Conservation (phyloP, 768 basidiomycete genomes). For the Leccinum barrowsii region DNA sequence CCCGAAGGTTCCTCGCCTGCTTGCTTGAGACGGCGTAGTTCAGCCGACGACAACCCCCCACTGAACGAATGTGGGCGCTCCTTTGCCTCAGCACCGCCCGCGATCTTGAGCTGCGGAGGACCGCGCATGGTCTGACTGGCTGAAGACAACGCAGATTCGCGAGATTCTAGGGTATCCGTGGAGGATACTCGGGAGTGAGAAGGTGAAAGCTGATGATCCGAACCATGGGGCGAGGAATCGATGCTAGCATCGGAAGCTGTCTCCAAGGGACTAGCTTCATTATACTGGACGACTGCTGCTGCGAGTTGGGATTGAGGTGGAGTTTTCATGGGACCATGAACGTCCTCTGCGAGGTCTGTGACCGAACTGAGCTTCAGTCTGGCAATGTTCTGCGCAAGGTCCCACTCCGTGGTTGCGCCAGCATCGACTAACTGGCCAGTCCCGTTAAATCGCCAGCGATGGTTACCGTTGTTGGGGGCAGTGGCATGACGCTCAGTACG, state of each 20-base stretch:
- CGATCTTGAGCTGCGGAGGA: slow-evolving; percentile 51
- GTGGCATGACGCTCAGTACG: slow-evolving; percentile 39
- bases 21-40: slow-evolving; percentile 73
- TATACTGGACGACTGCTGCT: slow-evolving; percentile 51
- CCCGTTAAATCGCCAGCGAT: slow-evolving; percentile 63
- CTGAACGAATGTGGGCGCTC: slow-evolving; percentile 82
- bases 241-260: slow-evolving; percentile 68
- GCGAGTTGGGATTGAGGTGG: slow-evolving; percentile 64
- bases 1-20: slow-evolving; percentile 45
- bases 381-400: slow-evolving; percentile 68
- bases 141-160: slow-evolving; percentile 49
- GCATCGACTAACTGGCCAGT: slow-evolving; percentile 61
- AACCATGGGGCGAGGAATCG: slow-evolving; percentile 67
- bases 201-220: slow-evolving; percentile 61
- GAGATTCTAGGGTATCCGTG: slow-evolving; percentile 68
- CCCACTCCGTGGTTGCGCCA: slow-evolving; percentile 58
- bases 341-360: slow-evolving; percentile 48
- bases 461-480: slow-evolving; percentile 33
- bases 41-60: slow-evolving; percentile 69
- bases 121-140: slow-evolving; percentile 56
- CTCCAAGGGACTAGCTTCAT: slow-evolving; percentile 69
- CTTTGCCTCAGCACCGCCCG: slow-evolving; percentile 53
- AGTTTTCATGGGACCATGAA: slow-evolving; percentile 53
- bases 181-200: slow-evolving; percentile 83
- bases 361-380: slow-evolving; percentile 65